Evolutionary conservation across 2,329 filamentous ascomycete genomes (phyloP).

Genomic region (Fusarium dlaminii): DNA sequence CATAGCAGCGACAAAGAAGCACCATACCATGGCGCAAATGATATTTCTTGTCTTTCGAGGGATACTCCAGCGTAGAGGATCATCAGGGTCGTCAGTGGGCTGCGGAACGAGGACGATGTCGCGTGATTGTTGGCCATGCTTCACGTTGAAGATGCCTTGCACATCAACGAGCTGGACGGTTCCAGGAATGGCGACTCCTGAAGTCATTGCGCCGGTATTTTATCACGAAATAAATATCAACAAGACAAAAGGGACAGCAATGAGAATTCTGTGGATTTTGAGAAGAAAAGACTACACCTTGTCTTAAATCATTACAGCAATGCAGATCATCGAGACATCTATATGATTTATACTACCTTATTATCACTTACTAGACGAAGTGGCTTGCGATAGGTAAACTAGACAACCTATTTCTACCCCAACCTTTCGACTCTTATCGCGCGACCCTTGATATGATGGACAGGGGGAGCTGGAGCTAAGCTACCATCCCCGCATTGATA

Average conservation of each 20-base stretch:
- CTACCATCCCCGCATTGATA: not conserved
- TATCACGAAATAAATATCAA: not conserved
- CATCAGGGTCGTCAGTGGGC: constrained; percentile 37
- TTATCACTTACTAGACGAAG: not conserved
- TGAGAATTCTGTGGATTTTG: not conserved
- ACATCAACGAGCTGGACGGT: constrained; percentile 36
- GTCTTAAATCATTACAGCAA: not conserved
- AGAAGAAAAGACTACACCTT: not conserved
- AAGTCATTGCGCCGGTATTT: not conserved
- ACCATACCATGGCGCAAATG: constrained; percentile 38
- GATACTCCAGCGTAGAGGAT: constrained; percentile 35
- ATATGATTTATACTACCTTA: not conserved
- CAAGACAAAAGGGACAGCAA: not conserved
- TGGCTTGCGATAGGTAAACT: not conserved
- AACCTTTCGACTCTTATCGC: not conserved
- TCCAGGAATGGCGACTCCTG: constrained; percentile 20
- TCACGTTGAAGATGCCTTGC: constrained; percentile 27
- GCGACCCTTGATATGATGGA: not conserved
- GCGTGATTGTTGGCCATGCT: constrained; percentile 22
- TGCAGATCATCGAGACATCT: not conserved
- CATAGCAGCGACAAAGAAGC: constrained; percentile 39
- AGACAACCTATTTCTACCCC: not conserved
- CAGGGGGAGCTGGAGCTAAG: not conserved
- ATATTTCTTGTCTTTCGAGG: constrained; percentile 36
- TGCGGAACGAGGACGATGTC: constrained; percentile 39